Percentiles rank a stretch among this genome's conserved stretches.
phyloP scores from a whole-genome alignment of 768 basidiomycete species.

The Cystofilobasidium capitatum region DNA sequence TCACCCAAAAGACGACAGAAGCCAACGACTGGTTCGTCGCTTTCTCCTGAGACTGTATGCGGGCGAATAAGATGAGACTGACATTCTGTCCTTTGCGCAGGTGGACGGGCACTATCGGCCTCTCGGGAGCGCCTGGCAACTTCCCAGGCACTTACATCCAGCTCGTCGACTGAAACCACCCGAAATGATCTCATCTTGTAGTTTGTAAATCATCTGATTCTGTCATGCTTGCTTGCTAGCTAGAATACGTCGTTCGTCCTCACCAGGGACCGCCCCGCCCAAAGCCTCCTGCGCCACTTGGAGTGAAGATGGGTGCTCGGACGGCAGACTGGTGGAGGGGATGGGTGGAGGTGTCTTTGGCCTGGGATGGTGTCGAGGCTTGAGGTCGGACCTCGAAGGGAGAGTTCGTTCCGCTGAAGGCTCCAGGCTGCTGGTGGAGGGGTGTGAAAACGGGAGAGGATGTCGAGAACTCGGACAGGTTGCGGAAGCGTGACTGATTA shows the following conservation, averaged over 20 bases:
- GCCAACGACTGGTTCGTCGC: constrained; percentile 19
- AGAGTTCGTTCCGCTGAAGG: background rate
- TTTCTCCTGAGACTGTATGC: background rate
- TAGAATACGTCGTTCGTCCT: no score
- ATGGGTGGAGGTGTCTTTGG: background rate
- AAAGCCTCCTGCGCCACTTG: background rate
- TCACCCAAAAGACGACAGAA: constrained; percentile 10
- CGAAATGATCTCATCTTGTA: background rate
- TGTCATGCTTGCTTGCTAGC: background rate
- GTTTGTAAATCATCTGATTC: background rate
- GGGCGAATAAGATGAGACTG: background rate
- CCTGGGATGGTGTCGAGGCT: background rate
- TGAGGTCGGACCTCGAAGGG: background rate
- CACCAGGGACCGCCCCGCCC: background rate
- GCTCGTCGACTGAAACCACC: constrained; percentile 6
- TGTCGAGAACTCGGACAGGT: constrained; percentile 16
- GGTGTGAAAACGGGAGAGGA: background rate
- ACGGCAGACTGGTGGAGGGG: background rate
- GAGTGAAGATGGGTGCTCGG: background rate
- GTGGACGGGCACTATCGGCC: constrained; percentile 15
- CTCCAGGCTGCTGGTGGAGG: background rate
- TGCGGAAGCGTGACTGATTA: background rate
- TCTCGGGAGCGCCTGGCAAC: background rate
- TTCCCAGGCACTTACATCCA: constrained; percentile 19
- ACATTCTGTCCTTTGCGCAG: background rate